These are phyloP conservation scores for Melaleuca quinquenervia DNA, from an alignment of 345 rosid genomes.

Conservation along the genomic window DNA sequence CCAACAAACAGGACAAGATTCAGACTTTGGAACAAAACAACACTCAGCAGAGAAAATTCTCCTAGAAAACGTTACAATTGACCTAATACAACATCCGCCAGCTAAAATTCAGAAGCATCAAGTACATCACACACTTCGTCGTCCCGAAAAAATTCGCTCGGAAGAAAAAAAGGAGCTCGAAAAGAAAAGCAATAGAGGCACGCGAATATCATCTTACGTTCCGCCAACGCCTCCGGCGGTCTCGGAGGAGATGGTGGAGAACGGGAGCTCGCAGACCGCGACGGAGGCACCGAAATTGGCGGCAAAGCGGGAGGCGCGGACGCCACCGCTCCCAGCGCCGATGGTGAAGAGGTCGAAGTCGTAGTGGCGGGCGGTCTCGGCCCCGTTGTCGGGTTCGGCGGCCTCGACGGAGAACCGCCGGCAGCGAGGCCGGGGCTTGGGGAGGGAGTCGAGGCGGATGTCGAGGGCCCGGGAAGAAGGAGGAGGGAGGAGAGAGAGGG, in stretches of 20 bases:
- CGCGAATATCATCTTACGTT: constrained; percentile 43
- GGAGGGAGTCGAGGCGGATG: constrained; percentile 14
- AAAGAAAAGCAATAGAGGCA: not conserved
- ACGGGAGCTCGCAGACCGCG: constrained; percentile 95
- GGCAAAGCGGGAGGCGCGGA: constrained; percentile 91
- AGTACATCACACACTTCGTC: not conserved
- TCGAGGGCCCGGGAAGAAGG: constrained; percentile 4
- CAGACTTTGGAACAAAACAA: not conserved
- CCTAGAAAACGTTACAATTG: not conserved
- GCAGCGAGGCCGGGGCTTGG: constrained; percentile 4
- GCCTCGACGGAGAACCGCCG: constrained; percentile 27
- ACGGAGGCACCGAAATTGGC: constrained; percentile 80
- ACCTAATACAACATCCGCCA: not conserved
- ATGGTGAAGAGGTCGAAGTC: constrained; percentile 95
- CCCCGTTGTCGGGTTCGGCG: constrained; percentile 48
- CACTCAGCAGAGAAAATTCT: not conserved
- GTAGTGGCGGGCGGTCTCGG: constrained; percentile 41
- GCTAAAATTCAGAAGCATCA: not conserved
- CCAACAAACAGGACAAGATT: not conserved
- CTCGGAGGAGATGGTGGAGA: constrained; percentile 81
- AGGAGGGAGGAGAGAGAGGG: constrained; percentile 16
- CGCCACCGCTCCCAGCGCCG: constrained; percentile 96
- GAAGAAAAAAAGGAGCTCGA: not conserved
- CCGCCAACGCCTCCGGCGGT: constrained; percentile 94
- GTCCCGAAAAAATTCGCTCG: not conserved